Evolutionary conservation across 768 basidiomycete genomes (phyloP).

Genomic region (Suillus sp.): DNA sequence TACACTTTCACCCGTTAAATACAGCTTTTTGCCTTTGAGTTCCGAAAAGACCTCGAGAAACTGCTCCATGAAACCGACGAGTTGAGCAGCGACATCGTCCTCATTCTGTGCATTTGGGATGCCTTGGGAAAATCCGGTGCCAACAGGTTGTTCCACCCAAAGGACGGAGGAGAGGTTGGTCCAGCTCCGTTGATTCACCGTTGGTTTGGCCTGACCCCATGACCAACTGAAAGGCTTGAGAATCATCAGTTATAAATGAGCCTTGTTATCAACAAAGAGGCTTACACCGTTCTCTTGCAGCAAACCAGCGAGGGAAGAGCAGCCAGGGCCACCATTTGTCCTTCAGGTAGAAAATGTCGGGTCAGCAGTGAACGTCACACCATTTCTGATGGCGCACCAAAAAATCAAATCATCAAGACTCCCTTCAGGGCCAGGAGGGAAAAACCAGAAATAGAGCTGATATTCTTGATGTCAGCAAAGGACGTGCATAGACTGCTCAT

Average conservation of each 20-base stretch:
- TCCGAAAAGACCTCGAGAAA: background rate
- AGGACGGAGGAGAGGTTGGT: background rate
- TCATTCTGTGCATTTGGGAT: background rate
- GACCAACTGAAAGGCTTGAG: background rate
- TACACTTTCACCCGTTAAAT: background rate
- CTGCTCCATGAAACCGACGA: background rate
- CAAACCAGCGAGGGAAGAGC: background rate
- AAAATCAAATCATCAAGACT: slow-evolving; percentile 23
- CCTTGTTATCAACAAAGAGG: background rate
- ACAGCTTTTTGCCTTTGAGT: background rate
- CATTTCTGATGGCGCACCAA: background rate
- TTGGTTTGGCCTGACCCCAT: background rate
- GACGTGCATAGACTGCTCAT: background rate
- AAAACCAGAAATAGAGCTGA: slow-evolving; percentile 81
- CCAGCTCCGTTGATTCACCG: background rate
- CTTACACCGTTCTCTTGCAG: background rate
- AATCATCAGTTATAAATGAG: background rate
- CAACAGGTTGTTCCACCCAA: slow-evolving; percentile 1
- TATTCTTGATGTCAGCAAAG: background rate
- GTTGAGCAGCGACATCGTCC: background rate
- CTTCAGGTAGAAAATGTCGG: background rate
- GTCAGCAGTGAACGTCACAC: background rate
- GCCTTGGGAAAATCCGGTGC: background rate
- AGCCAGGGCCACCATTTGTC: background rate
- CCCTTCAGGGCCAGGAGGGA: slow-evolving; percentile 74